These are phyloP conservation scores for Microthyrium microscopicum DNA, from an alignment of 2,329 filamentous ascomycete species.

Conservation along the genomic window DNA sequence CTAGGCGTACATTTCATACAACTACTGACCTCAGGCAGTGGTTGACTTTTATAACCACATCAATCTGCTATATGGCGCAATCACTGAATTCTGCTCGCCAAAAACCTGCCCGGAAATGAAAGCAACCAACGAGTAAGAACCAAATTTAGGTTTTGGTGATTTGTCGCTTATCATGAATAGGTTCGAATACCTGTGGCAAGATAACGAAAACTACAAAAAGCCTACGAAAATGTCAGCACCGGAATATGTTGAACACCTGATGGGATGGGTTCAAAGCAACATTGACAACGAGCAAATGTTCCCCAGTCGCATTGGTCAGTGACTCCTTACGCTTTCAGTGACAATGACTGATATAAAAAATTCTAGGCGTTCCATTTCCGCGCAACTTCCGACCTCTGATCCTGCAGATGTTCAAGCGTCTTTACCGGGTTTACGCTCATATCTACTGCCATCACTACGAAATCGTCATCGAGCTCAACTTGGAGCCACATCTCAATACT, in stretches of 20 bases:
- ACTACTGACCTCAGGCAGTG: constrained; percentile 38
- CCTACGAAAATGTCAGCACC: constrained; percentile 97
- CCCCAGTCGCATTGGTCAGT: constrained; percentile 71
- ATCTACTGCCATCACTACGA: constrained; percentile 98
- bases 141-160: constrained; percentile 40
- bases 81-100: constrained; percentile 97
- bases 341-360: constrained; percentile 9
- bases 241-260: constrained; percentile 93
- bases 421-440: constrained; percentile 95
- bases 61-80: constrained; percentile 94
- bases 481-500: constrained; percentile 95
- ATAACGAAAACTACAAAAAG: constrained; percentile 81
- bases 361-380: constrained; percentile 72
- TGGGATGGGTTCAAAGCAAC: constrained; percentile 89
- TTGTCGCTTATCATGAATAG: constrained; percentile 24
- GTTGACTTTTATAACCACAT: constrained; percentile 99
- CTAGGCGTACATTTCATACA: constrained; percentile 9
- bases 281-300: constrained; percentile 93
- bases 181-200: constrained; percentile 99
- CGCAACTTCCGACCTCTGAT: constrained; percentile 81
- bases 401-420: constrained; percentile 97
- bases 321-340: not conserved
- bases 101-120: constrained; percentile 99
- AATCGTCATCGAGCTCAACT: constrained; percentile 81
- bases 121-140: constrained; percentile 78